Conservation (phyloP, 441 rosid species). For the Isatis lusitanica region DNA sequence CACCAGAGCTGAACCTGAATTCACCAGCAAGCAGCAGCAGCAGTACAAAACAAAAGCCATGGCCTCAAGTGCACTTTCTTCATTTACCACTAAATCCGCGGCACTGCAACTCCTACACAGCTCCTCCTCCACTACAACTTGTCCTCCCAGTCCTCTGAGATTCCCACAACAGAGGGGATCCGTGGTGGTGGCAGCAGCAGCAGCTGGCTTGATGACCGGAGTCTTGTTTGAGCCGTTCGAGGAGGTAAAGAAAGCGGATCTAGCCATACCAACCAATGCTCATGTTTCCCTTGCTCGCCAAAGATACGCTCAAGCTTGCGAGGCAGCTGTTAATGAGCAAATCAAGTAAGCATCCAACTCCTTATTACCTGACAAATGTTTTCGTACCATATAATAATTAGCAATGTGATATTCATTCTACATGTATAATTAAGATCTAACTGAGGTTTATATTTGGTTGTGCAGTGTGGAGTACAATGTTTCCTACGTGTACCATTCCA, state of each 20-base stretch:
- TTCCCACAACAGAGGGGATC: conserved; percentile 13
- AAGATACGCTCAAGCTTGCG: conserved; percentile 9
- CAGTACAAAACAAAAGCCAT: background rate
- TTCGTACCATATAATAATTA: no score
- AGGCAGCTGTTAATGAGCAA: conserved; percentile 35
- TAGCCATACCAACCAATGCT: conserved; percentile 33
- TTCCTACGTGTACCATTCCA: conserved; percentile 77
- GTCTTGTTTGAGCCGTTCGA: conserved; percentile 38
- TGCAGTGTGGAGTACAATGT: conserved; percentile 86
- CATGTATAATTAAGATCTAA: background rate
- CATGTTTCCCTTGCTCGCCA: conserved; percentile 38
- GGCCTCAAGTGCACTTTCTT: conserved; percentile 22
- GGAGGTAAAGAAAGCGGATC: conserved; percentile 36
- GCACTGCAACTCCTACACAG: conserved; percentile 4
- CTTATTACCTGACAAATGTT: no score
- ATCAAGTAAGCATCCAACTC: conserved; percentile 28
- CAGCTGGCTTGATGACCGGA: conserved; percentile 32
- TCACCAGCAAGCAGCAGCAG: background rate
- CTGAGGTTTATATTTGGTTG: background rate
- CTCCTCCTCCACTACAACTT: background rate
- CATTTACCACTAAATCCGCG: conserved; percentile 18
- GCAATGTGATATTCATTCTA: no score
- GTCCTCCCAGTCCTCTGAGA: background rate
- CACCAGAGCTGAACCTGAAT: background rate
- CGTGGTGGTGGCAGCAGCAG: conserved; percentile 1